phyloP scores from a whole-genome alignment of 768 basidiomycete genomes.

The Tulasnella sp. region DNA sequence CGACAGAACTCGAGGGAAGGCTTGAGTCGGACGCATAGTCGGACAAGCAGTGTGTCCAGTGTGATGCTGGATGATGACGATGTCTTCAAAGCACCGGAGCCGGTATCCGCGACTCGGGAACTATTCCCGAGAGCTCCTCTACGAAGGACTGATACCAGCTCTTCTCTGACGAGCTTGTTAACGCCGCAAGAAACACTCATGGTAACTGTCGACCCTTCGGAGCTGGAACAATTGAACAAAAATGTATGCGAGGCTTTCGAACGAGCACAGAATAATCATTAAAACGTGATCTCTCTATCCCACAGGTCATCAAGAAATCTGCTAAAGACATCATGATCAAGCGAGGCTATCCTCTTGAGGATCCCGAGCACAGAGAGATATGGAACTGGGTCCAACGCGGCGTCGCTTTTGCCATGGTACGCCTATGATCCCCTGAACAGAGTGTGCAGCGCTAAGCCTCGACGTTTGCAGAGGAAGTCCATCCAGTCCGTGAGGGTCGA shows the following conservation, averaged over 20 bases:
- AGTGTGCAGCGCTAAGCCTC: neutral
- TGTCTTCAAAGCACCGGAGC: constrained; percentile 6
- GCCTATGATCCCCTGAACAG: neutral
- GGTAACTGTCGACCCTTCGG: neutral
- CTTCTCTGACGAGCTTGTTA: neutral
- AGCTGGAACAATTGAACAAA: constrained; percentile 2
- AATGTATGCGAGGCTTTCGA: neutral
- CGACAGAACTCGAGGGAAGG: neutral
- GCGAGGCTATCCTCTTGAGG: neutral
- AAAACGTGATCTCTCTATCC: neutral
- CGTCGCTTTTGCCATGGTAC: constrained; percentile 12
- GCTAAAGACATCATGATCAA: neutral
- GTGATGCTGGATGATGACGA: neutral
- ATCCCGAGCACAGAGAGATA: constrained; percentile 13
- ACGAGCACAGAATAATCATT: neutral
- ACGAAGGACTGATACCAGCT: neutral
- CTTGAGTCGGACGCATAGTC: neutral
- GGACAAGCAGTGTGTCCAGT: neutral
- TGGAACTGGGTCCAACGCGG: constrained; percentile 11
- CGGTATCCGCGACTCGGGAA: neutral
- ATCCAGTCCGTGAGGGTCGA: neutral
- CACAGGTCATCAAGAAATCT: constrained; percentile 1
- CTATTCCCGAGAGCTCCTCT: neutral
- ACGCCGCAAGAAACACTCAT: neutral
- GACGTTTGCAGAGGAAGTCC: neutral